A percentile compares a stretch with the other conserved stretches of the same genome.
These are phyloP conservation scores for Cutaneotrichosporon mucoides DNA, from an alignment of 1,284 basidiomycete species.

Conservation along the genomic window DNA sequence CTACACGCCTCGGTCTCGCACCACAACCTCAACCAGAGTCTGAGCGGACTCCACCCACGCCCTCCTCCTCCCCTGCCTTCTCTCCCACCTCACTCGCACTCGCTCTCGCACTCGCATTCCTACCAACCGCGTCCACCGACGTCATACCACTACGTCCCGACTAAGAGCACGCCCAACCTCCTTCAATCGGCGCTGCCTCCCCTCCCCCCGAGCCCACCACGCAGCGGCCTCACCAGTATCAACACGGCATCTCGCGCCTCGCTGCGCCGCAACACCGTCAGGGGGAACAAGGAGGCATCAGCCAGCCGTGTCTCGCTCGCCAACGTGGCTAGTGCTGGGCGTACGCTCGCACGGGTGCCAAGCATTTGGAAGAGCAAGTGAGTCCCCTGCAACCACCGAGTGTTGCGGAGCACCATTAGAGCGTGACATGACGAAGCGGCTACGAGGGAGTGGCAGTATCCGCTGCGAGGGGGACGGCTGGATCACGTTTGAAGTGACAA, in stretches of 20 bases:
- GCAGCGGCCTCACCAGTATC: too few species aligned
- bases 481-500: too few species aligned
- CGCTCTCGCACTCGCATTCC: neutral
- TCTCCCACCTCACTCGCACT: neutral
- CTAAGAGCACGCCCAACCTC: neutral
- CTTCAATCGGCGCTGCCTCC: neutral
- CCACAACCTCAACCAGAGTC: neutral
- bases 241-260: too few species aligned
- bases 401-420: too few species aligned
- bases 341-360: neutral
- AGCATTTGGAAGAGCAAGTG: neutral
- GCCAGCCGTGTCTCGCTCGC: neutral
- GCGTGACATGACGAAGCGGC: too few species aligned
- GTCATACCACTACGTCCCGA: neutral
- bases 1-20: neutral
- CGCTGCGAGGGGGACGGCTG: too few species aligned
- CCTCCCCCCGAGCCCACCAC: too few species aligned
- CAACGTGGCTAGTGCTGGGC: neutral
- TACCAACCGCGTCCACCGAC: neutral
- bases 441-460: too few species aligned
- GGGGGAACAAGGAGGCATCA: neutral
- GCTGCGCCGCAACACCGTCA: too few species aligned
- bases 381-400: too few species aligned
- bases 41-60: too few species aligned
- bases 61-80: neutral